A percentile compares a stretch with the other conserved stretches of the same genome.
Evolutionary conservation across 2,329 filamentous ascomycete genomes (phyloP).

Genomic region (Colletotrichum eleusines): DNA sequence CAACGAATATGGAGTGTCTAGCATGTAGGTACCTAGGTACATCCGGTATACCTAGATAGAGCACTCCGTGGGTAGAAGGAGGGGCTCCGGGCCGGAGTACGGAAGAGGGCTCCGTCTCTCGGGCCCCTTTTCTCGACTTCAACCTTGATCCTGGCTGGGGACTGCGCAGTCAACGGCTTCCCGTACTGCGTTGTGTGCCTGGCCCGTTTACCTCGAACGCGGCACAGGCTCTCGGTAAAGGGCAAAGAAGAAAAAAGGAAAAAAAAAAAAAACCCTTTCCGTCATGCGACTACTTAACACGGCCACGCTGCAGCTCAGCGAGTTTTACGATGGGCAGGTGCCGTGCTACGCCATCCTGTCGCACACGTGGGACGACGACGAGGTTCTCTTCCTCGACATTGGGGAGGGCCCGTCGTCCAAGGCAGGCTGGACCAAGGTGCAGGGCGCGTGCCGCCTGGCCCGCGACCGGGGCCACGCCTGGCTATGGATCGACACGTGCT

Average conservation of each 20-base stretch:
- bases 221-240: too few relatives aligned
- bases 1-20: too few relatives aligned
- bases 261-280: too few relatives aligned
- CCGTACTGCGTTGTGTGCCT: neutral
- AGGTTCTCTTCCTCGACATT: conserved; percentile 46
- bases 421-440: conserved; percentile 44
- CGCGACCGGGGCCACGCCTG: conserved; percentile 46
- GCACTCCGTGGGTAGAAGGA: too few relatives aligned
- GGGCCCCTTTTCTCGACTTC: neutral
- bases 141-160: neutral
- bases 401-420: neutral
- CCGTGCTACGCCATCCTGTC: conserved; percentile 48
- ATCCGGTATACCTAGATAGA: too few relatives aligned
- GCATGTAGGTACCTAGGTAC: too few relatives aligned
- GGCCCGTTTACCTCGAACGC: neutral
- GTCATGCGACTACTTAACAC: conserved; percentile 1
- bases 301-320: neutral
- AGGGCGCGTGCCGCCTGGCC: conserved; percentile 38
- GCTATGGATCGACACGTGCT: conserved; percentile 54
- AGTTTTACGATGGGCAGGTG: neutral
- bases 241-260: too few relatives aligned
- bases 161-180: neutral
- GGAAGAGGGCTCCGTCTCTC: neutral
- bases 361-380: conserved; percentile 46
- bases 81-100: neutral